Evolutionary conservation across 1,139 yeast species (phyloP).

Genomic region (Blastobotrys illinoisensis): DNA sequence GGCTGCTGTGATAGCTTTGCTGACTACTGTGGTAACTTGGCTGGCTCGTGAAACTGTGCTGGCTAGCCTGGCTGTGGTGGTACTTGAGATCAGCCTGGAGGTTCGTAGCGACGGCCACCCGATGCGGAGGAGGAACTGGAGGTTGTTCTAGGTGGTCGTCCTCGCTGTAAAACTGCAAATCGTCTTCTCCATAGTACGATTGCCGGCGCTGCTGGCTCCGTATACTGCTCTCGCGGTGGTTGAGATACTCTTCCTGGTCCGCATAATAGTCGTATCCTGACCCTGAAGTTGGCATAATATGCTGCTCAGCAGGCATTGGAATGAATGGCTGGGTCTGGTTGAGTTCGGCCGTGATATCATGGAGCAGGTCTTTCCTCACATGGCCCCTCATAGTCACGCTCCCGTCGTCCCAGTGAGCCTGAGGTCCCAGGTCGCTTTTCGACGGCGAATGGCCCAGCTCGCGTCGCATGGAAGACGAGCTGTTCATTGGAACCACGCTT

Average conservation of each 20-base stretch:
- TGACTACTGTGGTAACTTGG: background rate
- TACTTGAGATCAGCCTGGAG: background rate
- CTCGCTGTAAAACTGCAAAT: conserved; percentile 9
- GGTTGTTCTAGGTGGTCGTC: conserved; percentile 13
- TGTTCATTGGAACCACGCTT: background rate
- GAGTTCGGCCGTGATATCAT: background rate
- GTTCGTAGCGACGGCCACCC: conserved; percentile 8
- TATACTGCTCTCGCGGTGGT: background rate
- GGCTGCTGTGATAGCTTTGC: background rate
- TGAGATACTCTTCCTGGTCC: background rate
- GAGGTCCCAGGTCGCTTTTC: background rate
- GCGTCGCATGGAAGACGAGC: background rate
- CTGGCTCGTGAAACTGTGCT: background rate
- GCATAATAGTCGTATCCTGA: background rate
- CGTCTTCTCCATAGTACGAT: background rate
- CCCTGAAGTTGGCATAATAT: background rate
- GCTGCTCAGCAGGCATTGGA: background rate
- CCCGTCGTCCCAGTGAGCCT: background rate
- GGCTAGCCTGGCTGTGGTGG: background rate
- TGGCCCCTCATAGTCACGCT: background rate
- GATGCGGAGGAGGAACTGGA: conserved; percentile 30
- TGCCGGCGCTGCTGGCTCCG: background rate
- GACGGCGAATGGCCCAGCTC: background rate
- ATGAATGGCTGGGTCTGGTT: background rate
- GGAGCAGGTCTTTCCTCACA: background rate